Conservation (phyloP, 164 flowering plant genomes). For the Chimonanthus salicifolius region DNA sequence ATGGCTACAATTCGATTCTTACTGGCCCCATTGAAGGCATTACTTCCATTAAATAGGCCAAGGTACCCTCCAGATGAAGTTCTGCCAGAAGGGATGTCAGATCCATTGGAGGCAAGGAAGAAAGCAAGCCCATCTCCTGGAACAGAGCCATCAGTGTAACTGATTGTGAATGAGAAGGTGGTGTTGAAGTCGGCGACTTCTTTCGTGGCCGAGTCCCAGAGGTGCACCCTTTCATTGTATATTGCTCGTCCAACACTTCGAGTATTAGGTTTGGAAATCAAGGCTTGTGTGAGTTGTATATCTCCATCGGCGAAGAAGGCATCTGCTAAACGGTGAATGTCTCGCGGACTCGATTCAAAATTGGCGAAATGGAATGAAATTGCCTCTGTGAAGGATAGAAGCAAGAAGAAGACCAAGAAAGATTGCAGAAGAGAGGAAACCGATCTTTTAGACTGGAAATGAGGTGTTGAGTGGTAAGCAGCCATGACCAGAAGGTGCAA, state of each 20-base stretch:
- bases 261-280: slow-evolving; percentile 1
- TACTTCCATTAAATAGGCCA: slow-evolving; percentile 21
- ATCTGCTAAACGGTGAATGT: background rate
- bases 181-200: slow-evolving; percentile 39
- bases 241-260: slow-evolving; percentile 29
- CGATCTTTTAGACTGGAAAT: too few species aligned
- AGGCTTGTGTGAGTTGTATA: slow-evolving; percentile 12
- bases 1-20: slow-evolving; percentile 26
- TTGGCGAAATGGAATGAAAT: background rate
- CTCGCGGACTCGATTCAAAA: background rate
- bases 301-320: background rate
- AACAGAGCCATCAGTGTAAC: background rate
- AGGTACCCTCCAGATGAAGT: slow-evolving; percentile 18
- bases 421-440: background rate
- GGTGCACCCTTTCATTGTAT: slow-evolving; percentile 25
- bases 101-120: slow-evolving; percentile 38
- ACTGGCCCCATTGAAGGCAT: background rate
- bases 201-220: slow-evolving; percentile 33
- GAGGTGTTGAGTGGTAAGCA: too few species aligned
- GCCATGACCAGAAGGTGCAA: too few species aligned
- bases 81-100: slow-evolving; percentile 14
- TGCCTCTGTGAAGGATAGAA: background rate
- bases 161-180: slow-evolving; percentile 38
- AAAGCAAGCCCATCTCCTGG: slow-evolving; percentile 52
- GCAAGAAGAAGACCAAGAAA: background rate